Base-by-base conservation (phyloP, 768 basidiomycete species). In the Termitomyces sp. region DNA sequence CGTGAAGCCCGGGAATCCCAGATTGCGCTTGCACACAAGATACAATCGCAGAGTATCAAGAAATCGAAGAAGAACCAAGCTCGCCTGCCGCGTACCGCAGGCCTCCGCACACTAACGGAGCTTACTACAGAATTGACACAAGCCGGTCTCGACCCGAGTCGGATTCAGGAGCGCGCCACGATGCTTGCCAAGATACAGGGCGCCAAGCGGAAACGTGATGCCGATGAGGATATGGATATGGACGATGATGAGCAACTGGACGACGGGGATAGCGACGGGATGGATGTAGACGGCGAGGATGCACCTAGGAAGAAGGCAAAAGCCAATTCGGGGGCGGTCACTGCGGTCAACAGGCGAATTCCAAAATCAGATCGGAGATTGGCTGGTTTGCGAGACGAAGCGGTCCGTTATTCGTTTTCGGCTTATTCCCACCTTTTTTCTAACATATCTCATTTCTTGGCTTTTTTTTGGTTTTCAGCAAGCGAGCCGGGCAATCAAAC, bases 141-240 rank as follows among this genome's bases (percentile, higher is more conserved):
- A 65, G 92, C 91, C 16, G 97, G 97, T 0, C 80, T 92, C 62
- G 91, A 99, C 70, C 90, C 97, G 5, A 88, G 87, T 62, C 81
- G 82, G 51, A 86, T 99, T 64, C 82, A 94, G 71, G 91, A 92
- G 60, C 87, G 95, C n/a, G 97, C 94, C 6, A 81, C 81, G 66
- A 78, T 87, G 67, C 72, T 98, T 45, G 91, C 89, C 33, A 93
- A 93, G 72, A 68, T 84, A 26, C 81, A 82, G 59, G 78, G 77
- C 65, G 86, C 76, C 73, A 84, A 91, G 77, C 79, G 87, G 70
- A 90, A 90, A 69, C 80, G 92, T 55, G 86, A 79, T 26, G 51
- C 38, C 11, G 73, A 75, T 26, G 81, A 76, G 36, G 84, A 81
- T 60, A 79, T 82, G 69, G 90, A 88, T 38, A 82, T 87, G 72